Conservation (phyloP, 768 basidiomycete genomes). For the Strobilomyces dryophilus region DNA sequence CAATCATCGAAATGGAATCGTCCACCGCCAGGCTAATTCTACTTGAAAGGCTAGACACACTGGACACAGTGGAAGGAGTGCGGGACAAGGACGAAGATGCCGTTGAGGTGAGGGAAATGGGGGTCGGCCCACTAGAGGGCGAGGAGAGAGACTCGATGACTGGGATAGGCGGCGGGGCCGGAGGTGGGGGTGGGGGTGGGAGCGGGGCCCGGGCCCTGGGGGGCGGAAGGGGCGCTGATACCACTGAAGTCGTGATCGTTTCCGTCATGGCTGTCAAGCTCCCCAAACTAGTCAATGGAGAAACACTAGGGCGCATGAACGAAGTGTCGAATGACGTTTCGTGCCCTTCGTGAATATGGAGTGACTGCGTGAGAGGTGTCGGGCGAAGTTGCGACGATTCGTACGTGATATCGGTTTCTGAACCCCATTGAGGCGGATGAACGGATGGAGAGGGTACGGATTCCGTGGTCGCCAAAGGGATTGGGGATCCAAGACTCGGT, state of each 20-base stretch:
- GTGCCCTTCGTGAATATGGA: slow-evolving; percentile 50
- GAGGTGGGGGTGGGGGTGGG: not conserved
- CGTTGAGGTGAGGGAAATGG: slow-evolving; percentile 29
- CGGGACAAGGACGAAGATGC: slow-evolving; percentile 32
- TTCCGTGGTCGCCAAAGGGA: slow-evolving; percentile 34
- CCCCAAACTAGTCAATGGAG: slow-evolving; percentile 30
- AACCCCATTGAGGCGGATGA: slow-evolving; percentile 50
- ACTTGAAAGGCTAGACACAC: slow-evolving; percentile 42
- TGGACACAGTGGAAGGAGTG: slow-evolving; percentile 37
- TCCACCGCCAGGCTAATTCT: slow-evolving; percentile 34
- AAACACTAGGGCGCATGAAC: slow-evolving; percentile 58
- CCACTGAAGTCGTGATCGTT: slow-evolving; percentile 24
- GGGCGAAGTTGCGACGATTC: slow-evolving; percentile 74
- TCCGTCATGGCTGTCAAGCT: slow-evolving; percentile 35
- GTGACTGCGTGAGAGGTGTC: slow-evolving; percentile 57
- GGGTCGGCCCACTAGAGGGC: slow-evolving; percentile 32
- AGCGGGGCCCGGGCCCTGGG: not conserved
- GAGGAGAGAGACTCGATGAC: slow-evolving; percentile 21
- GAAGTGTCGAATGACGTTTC: slow-evolving; percentile 76
- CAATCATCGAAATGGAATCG: slow-evolving; percentile 15
- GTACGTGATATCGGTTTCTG: slow-evolving; percentile 64
- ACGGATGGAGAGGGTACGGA: slow-evolving; percentile 37
- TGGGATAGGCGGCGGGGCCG: not conserved
- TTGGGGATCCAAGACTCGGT: slow-evolving; percentile 30
- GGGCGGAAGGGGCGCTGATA: slow-evolving; percentile 3